These are phyloP conservation scores for Basipetospora chlamydospora DNA, from an alignment of 2,329 filamentous ascomycete species.

Conservation along the genomic window DNA sequence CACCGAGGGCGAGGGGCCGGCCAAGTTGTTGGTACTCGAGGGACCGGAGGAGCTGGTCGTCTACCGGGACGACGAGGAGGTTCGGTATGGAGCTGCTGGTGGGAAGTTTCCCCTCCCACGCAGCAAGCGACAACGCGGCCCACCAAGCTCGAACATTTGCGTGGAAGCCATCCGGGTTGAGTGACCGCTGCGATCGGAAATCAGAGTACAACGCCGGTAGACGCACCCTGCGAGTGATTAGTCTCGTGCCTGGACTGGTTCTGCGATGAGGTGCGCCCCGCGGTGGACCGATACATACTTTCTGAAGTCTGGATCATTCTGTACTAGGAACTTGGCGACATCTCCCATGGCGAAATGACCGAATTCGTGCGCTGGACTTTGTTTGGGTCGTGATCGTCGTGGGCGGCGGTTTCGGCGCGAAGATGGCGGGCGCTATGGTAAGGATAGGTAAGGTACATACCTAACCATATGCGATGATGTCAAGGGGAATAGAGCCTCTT, in stretches of 20 bases:
- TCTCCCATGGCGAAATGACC: too few species aligned
- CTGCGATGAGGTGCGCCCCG: background rate
- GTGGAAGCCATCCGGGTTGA: constrained; percentile 72
- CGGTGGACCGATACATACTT: too few species aligned
- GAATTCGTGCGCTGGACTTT: too few species aligned
- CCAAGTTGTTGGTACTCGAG: constrained; percentile 69
- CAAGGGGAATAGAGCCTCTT: too few species aligned
- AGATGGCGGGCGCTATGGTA: too few species aligned
- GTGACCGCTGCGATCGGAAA: constrained; percentile 56
- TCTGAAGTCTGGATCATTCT: constrained; percentile 46
- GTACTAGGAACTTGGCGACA: constrained; percentile 51
- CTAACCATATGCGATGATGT: too few species aligned
- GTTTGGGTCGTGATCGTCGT: background rate
- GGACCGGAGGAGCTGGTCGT: constrained; percentile 51
- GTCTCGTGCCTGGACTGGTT: background rate
- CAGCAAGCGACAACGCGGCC: constrained; percentile 54
- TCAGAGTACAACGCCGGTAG: constrained; percentile 81
- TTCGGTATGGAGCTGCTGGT: constrained; percentile 25
- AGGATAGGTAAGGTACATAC: too few species aligned
- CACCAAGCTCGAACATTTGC: constrained; percentile 74
- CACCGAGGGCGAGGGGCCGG: constrained; percentile 63
- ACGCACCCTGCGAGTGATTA: constrained; percentile 41
- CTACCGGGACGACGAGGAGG: constrained; percentile 36
- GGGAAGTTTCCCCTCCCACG: constrained; percentile 42
- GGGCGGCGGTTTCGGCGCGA: background rate